Evolutionary conservation across 108 stramenopile genomes (phyloP).

Genomic region (Discostella stelligeroides): DNA sequence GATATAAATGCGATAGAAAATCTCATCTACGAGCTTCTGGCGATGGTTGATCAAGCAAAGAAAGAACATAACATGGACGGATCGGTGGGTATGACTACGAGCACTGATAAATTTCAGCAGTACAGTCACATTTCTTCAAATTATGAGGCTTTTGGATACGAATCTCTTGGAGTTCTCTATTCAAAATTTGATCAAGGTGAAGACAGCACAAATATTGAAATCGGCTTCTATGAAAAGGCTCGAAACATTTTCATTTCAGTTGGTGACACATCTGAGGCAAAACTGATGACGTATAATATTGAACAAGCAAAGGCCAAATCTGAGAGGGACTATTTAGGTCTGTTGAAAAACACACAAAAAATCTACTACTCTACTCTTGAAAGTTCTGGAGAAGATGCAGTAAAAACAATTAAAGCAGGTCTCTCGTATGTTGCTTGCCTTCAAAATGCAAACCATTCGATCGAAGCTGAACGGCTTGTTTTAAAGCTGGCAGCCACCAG

Average conservation of each 20-base stretch:
- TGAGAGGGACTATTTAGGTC: too few species aligned
- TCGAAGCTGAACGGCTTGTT: conserved; percentile 14
- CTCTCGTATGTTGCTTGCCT: not conserved
- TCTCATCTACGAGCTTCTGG: not conserved
- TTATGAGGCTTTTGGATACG: conserved; percentile 1
- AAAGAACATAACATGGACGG: not conserved
- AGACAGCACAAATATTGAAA: not conserved
- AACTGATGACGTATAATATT: too few species aligned
- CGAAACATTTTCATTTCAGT: not conserved
- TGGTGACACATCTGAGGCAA: too few species aligned
- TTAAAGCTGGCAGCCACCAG: not conserved
- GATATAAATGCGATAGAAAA: not conserved
- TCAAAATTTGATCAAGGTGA: not conserved
- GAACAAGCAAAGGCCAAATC: too few species aligned
- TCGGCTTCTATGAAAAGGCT: not conserved
- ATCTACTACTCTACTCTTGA: not conserved
- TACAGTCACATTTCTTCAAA: not conserved
- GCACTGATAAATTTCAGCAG: not conserved
- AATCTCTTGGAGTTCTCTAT: not conserved
- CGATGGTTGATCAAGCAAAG: not conserved
- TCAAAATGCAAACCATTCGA: not conserved
- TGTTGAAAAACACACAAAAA: not conserved
- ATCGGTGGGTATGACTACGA: not conserved
- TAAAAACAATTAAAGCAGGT: not conserved
- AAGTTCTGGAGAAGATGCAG: not conserved